phyloP scores from a whole-genome alignment of 495 filamentous ascomycete genomes.

The Terfezia boudieri region DNA sequence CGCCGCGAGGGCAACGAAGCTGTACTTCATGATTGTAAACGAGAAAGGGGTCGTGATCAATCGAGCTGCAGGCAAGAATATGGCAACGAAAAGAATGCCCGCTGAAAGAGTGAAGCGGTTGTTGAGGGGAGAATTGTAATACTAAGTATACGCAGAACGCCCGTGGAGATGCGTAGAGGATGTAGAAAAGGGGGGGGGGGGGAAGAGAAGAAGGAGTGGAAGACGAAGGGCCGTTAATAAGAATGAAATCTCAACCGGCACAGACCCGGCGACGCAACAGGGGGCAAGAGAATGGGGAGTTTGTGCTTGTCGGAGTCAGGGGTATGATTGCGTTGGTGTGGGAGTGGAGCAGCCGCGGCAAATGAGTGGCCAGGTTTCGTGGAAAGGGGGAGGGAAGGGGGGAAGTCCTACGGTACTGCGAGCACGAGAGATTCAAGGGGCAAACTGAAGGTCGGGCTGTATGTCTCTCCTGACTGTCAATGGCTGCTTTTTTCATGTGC shows the following conservation, averaged over 20 bases:
- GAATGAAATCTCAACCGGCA: conserved; percentile 1
- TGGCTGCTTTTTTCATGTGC: too few relatives aligned
- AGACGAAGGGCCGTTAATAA: conserved; percentile 6
- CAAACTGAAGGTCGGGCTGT: too few relatives aligned
- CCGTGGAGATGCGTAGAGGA: conserved; percentile 29
- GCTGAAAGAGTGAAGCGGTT: conserved; percentile 96
- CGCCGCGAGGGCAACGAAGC: conserved; percentile 39
- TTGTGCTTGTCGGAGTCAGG: background rate
- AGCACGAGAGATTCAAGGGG: too few relatives aligned
- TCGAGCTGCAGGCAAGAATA: conserved; percentile 3
- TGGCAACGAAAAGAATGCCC: conserved; percentile 52
- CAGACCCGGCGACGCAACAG: background rate
- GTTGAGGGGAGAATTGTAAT: conserved; percentile 23
- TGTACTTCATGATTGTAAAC: conserved; percentile 17
- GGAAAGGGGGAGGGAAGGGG: too few relatives aligned
- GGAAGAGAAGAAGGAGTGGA: conserved; percentile 24
- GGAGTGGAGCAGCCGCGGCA: background rate
- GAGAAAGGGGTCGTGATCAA: background rate
- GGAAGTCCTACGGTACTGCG: too few relatives aligned
- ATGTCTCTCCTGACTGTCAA: too few relatives aligned
- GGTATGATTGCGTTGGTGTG: background rate
- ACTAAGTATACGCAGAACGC: conserved; percentile 15
- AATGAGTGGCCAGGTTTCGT: background rate
- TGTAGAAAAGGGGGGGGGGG: conserved; percentile 27
- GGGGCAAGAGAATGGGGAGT: background rate